These are phyloP conservation scores for Ophiostoma sp. DNA, from an alignment of 2,329 filamentous ascomycete genomes.

Conservation along the genomic window DNA sequence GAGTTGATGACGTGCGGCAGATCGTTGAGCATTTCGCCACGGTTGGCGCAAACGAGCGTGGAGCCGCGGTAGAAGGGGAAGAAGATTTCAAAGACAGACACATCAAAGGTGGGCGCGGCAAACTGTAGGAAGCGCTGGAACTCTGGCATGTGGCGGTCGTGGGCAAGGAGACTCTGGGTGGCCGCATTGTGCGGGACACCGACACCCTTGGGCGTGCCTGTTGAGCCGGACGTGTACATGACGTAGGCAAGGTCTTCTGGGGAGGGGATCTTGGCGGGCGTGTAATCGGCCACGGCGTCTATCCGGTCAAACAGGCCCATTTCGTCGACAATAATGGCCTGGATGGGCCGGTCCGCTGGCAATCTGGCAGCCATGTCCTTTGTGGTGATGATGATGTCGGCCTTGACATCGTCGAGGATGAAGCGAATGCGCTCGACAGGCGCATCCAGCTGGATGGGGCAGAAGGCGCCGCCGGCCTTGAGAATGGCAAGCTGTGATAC, in stretches of 20 bases:
- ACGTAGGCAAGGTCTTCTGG: conserved; percentile 66
- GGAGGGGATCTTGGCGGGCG: not conserved
- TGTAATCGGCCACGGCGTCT: not conserved
- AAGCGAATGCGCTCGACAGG: conserved; percentile 73
- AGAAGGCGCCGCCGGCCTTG: conserved; percentile 79
- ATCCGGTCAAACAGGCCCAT: conserved; percentile 15
- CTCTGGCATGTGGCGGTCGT: conserved; percentile 67
- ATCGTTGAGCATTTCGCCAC: conserved; percentile 67
- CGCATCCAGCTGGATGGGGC: conserved; percentile 72
- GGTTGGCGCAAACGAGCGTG: conserved; percentile 67
- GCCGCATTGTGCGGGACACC: conserved; percentile 72
- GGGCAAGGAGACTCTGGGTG: conserved; percentile 76
- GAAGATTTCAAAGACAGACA: conserved; percentile 92
- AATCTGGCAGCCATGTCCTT: conserved; percentile 42
- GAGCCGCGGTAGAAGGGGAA: conserved; percentile 71
- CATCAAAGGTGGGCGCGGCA: conserved; percentile 87
- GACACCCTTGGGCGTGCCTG: conserved; percentile 84
- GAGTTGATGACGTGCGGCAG: conserved; percentile 60
- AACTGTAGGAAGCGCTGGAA: conserved; percentile 86
- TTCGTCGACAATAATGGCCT: conserved; percentile 37
- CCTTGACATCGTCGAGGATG: conserved; percentile 71
- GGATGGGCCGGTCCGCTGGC: conserved; percentile 33
- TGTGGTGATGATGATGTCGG: conserved; percentile 62
- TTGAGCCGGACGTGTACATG: conserved; percentile 91
- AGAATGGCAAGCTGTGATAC: conserved; percentile 70